Conservation (phyloP, 306 rosid species). For the Vicia sativa region DNA sequence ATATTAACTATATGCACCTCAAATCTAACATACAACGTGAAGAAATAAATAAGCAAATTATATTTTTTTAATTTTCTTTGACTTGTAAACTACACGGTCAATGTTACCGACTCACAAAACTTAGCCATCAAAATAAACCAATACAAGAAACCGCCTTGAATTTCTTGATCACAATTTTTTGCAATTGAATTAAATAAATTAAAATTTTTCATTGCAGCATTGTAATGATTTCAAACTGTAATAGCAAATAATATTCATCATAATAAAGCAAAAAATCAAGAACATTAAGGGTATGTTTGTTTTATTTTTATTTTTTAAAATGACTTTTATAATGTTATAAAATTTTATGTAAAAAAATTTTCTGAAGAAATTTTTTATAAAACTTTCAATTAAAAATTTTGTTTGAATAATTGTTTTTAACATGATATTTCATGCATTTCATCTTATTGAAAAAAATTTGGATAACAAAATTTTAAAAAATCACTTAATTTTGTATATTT, state of each 20-base stretch:
- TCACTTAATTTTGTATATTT: too few species aligned
- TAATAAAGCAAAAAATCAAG: not conserved
- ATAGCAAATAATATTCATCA: not conserved
- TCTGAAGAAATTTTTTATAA: too few species aligned
- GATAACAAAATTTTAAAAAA: too few species aligned
- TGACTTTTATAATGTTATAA: too few species aligned
- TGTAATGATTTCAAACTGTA: conserved; percentile 17
- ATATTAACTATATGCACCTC: not conserved
- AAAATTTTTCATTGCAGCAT: not conserved
- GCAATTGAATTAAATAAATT: not conserved
- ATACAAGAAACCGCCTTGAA: not conserved
- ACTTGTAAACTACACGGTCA: not conserved
- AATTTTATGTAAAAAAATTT: too few species aligned
- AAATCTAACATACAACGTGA: conserved; percentile 15
- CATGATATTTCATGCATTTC: too few species aligned
- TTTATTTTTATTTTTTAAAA: too few species aligned
- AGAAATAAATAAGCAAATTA: too few species aligned
- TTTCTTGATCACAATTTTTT: not conserved
- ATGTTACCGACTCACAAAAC: conserved; percentile 9
- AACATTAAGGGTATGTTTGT: too few species aligned
- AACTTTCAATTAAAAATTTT: too few species aligned
- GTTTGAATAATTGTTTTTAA: too few species aligned
- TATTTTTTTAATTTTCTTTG: not conserved
- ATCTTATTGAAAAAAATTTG: too few species aligned
- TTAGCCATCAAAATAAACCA: conserved; percentile 1